Evolutionary conservation across 75 land plant genomes (phyloP), one percentile per base, ranked within the genome.

Genomic region (Pinus albicaulis): DNA sequence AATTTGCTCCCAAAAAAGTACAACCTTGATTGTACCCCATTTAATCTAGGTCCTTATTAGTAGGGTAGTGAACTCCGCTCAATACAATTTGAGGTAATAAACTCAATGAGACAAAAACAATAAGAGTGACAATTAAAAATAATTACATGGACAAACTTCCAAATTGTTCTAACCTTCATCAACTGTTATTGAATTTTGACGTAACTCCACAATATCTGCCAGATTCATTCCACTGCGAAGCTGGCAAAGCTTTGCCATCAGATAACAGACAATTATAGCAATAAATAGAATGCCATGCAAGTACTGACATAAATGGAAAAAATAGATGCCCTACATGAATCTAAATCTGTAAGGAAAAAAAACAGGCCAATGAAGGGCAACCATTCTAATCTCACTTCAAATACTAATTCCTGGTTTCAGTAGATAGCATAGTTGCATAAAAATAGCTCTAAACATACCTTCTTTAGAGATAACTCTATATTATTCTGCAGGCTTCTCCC

Each of bases 101-200:
- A 48, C 53, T 48, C 53, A 48, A 48, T 48, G 12, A 48, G 53
- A 48, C 53, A 10, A 48, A 48, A 48, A 48, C 53, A 48, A 10
- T 48, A 48, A 48, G 53, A 48, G 2, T 48, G 2, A 8, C 53
- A 48, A 48, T 48, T 48, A 48, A 48, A 48, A 61, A 83, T 85
- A 64, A 87, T 93, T 12, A 89, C 84, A 24, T 81, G 78, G 34
- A 84, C 88, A 71, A 79, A 73, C 57, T 80, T 82, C 52, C 83
- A 48, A 48, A 48, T 48, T 48, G 53, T 48, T 25, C 74, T 72
- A 16, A 55, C 74, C 74, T 72, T 44, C 74, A 55, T 72, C 57
- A 5, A 23, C 57, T 72, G 57, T 48, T 16, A 24, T 26, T 15
- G 28, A 25, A 15, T 25, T 52, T 72, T 55, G 34, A 12, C 25